Evolutionary conservation across 805 yeast species (phyloP).

Genomic region (Lipomyces yamadae): DNA sequence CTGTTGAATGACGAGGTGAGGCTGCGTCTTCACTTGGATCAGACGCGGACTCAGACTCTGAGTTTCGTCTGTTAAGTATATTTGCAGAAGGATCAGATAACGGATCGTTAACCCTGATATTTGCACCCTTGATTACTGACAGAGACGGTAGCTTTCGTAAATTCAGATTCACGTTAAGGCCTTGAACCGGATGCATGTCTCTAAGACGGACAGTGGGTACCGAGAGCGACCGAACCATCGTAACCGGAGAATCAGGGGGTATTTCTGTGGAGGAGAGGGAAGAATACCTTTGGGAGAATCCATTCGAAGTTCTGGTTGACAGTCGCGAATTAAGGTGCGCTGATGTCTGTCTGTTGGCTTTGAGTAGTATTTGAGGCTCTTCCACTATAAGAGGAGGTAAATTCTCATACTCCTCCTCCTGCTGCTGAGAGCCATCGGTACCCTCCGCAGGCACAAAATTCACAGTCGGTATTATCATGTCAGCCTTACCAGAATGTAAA

Average conservation of each 20-base stretch:
- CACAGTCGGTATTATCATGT: neutral
- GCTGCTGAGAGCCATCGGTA: neutral
- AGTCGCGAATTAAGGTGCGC: neutral
- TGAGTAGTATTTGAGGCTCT: neutral
- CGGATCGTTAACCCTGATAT: neutral
- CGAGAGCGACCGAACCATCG: neutral
- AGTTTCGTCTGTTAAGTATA: neutral
- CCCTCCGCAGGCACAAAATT: neutral
- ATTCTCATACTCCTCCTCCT: neutral
- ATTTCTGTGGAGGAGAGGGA: neutral
- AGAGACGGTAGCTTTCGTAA: neutral
- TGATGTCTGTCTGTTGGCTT: neutral
- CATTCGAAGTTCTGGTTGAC: neutral
- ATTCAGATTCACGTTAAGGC: neutral
- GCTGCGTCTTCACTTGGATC: neutral
- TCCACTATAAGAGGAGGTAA: neutral
- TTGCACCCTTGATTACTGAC: neutral
- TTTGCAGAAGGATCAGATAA: neutral
- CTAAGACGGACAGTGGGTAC: conserved; percentile 2
- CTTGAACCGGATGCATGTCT: neutral
- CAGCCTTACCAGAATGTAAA: neutral
- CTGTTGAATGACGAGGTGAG: neutral
- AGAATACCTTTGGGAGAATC: neutral
- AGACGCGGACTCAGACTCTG: neutral
- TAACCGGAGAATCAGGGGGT: neutral